Conservation (phyloP, 108 stramenopile species). For the Nitzschia palea region DNA sequence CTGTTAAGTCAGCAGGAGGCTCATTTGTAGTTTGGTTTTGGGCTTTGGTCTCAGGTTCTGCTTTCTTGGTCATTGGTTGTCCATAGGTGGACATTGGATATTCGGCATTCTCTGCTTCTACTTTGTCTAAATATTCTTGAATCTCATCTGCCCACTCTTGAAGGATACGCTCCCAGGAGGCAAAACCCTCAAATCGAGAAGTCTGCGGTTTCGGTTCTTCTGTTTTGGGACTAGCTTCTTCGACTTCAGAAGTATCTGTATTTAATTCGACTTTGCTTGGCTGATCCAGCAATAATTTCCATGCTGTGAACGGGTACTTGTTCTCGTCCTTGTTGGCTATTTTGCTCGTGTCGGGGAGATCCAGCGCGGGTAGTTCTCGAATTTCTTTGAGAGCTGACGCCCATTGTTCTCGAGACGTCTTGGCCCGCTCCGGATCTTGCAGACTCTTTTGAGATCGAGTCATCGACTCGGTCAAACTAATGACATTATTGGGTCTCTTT, state of each 20-base stretch:
- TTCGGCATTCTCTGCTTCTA: slow-evolving; percentile 35
- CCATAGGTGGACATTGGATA: slow-evolving; percentile 47
- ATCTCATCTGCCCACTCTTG: slow-evolving; percentile 82
- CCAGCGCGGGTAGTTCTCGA: slow-evolving; percentile 32
- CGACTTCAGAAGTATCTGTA: slow-evolving; percentile 10
- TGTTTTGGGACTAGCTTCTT: neutral
- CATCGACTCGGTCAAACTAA: slow-evolving; percentile 25
- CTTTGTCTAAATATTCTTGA: slow-evolving; percentile 53
- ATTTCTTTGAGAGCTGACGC: slow-evolving; percentile 62
- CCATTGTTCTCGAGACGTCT: slow-evolving; percentile 48
- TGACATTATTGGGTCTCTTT: slow-evolving; percentile 7
- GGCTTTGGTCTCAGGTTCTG: slow-evolving; percentile 7
- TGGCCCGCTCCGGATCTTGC: slow-evolving; percentile 9
- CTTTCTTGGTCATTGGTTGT: slow-evolving; percentile 25
- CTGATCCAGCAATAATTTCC: slow-evolving; percentile 59
- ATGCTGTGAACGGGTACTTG: slow-evolving; percentile 26
- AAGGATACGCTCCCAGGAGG: slow-evolving; percentile 71
- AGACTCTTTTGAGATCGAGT: slow-evolving; percentile 12
- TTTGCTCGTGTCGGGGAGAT: slow-evolving; percentile 8
- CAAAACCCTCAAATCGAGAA: slow-evolving; percentile 71
- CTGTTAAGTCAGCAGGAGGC: too few relatives aligned
- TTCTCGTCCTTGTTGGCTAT: slow-evolving; percentile 6
- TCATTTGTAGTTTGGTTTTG: slow-evolving; percentile 1
- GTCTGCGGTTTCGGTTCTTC: slow-evolving; percentile 3
- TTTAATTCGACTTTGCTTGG: slow-evolving; percentile 23